Percentiles rank a stretch among this genome's conserved stretches.
phyloP scores from a whole-genome alignment of 768 basidiomycete genomes.

The Rhodotorula kratochvilovae region DNA sequence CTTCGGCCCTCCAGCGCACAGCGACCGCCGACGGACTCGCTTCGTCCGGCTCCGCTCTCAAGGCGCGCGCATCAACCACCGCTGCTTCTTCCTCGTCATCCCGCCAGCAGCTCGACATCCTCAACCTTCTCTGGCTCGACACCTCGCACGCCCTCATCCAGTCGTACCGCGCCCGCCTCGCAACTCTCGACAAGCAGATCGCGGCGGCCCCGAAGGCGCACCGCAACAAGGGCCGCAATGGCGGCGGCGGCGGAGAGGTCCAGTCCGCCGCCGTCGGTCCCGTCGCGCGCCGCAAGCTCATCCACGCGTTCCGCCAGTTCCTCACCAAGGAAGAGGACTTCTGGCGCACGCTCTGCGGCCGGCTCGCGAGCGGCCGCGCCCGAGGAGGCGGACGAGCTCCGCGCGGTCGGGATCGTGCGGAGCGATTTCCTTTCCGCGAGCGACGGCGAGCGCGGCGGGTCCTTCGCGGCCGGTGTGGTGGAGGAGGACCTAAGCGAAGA shows the following conservation, averaged over 20 bases:
- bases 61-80: conserved; percentile 56
- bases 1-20: conserved; percentile 56
- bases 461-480: neutral
- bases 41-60: neutral
- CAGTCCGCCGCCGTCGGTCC: conserved; percentile 22
- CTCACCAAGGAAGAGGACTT: conserved; percentile 85
- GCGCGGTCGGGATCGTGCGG: conserved; percentile 55
- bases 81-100: conserved; percentile 58
- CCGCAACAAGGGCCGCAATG: neutral
- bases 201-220: conserved; percentile 24
- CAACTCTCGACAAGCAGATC: conserved; percentile 58
- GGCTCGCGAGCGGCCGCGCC: conserved; percentile 53
- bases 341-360: conserved; percentile 73
- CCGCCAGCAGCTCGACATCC: conserved; percentile 70
- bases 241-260: conserved; percentile 18
- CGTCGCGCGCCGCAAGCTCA: conserved; percentile 78
- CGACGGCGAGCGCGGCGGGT: neutral
- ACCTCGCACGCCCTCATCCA: conserved; percentile 81
- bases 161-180: conserved; percentile 70
- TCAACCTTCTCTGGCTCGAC: conserved; percentile 86
- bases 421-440: neutral
- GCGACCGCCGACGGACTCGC: neutral
- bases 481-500: conserved; percentile 1
- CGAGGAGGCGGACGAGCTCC: conserved; percentile 47
- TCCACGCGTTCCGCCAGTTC: conserved; percentile 84